A percentile compares a stretch with the other conserved stretches of the same genome.
Evolutionary conservation across 352 stramenopile species (phyloP).

Genomic region (Phytophthora kernoviae): DNA sequence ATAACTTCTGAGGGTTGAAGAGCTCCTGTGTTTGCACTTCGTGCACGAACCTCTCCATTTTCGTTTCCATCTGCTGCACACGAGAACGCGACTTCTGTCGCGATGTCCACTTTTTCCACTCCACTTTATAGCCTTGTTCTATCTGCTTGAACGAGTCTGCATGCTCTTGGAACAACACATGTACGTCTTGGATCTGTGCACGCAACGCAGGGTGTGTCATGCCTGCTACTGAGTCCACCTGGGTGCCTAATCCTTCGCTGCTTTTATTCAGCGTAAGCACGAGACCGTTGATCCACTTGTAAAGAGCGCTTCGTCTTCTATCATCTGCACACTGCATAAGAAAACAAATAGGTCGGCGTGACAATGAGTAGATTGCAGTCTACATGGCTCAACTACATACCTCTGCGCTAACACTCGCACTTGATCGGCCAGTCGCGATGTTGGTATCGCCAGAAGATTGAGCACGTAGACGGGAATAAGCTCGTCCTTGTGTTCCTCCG

Average conservation of each 20-base stretch:
- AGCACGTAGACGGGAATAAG: constrained; percentile 48
- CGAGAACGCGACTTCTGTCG: constrained; percentile 44
- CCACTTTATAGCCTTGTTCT: constrained; percentile 29
- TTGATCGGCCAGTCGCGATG: constrained; percentile 42
- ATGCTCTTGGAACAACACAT: constrained; percentile 36
- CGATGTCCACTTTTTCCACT: constrained; percentile 49
- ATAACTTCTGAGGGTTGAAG: constrained; percentile 50
- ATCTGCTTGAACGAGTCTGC: constrained; percentile 35
- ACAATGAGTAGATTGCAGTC: not conserved
- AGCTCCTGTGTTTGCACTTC: constrained; percentile 52
- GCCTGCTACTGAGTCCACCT: constrained; percentile 1
- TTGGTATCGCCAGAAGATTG: constrained; percentile 39
- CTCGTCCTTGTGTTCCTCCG: constrained; percentile 22
- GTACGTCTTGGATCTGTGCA: constrained; percentile 31
- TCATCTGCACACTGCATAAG: constrained; percentile 51
- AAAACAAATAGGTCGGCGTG: not conserved
- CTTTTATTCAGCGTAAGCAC: constrained; percentile 27
- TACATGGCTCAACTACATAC: constrained; percentile 14
- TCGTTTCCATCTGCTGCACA: constrained; percentile 51
- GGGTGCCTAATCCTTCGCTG: not conserved
- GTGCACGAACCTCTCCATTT: constrained; percentile 42
- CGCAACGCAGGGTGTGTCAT: constrained; percentile 10
- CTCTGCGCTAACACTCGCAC: constrained; percentile 44
- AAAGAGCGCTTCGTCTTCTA: constrained; percentile 63
- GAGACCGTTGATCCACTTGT: constrained; percentile 76